These are phyloP conservation scores for Dioscorea alata DNA, from an alignment of 106 monocot genomes.

Conservation along the genomic window DNA sequence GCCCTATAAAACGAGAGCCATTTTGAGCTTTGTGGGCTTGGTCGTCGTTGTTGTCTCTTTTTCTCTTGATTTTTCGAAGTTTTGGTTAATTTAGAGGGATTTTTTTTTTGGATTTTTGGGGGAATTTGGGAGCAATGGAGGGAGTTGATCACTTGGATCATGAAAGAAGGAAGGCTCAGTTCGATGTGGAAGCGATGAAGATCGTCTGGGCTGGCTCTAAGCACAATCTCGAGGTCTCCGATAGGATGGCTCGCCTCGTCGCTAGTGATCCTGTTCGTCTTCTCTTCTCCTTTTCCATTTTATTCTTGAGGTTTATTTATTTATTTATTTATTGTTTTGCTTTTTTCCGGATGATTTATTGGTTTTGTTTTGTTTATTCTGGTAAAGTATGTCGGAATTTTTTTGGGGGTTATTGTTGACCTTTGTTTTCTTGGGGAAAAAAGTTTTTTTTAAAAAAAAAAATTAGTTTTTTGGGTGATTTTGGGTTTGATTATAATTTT, in stretches of 20 bases:
- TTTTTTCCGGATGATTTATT: neutral
- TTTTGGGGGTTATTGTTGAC: neutral
- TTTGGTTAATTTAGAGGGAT: neutral
- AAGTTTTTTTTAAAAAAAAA: too few relatives aligned
- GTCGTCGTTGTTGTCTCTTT: neutral
- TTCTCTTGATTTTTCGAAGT: neutral
- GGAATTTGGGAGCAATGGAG: conserved; percentile 14
- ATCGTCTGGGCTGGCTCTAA: conserved; percentile 90
- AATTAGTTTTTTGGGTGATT: too few relatives aligned
- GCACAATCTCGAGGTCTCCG: conserved; percentile 50
- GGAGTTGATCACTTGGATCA: conserved; percentile 53
- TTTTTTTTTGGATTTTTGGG: neutral
- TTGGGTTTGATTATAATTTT: too few relatives aligned
- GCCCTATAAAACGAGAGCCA: too few relatives aligned
- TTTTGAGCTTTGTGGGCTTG: neutral
- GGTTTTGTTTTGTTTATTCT: neutral
- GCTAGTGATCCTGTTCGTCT: conserved; percentile 81
- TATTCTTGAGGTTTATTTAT: neutral
- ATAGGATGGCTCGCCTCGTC: conserved; percentile 80
- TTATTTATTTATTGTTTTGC: neutral
- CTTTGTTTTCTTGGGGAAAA: neutral
- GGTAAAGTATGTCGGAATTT: neutral
- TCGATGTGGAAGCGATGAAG: conserved; percentile 96
- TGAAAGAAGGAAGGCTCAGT: conserved; percentile 67
- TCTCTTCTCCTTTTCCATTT: neutral